These are phyloP conservation scores for Claviceps sorghi DNA, from an alignment of 2,329 filamentous ascomycete genomes.

Conservation along the genomic window DNA sequence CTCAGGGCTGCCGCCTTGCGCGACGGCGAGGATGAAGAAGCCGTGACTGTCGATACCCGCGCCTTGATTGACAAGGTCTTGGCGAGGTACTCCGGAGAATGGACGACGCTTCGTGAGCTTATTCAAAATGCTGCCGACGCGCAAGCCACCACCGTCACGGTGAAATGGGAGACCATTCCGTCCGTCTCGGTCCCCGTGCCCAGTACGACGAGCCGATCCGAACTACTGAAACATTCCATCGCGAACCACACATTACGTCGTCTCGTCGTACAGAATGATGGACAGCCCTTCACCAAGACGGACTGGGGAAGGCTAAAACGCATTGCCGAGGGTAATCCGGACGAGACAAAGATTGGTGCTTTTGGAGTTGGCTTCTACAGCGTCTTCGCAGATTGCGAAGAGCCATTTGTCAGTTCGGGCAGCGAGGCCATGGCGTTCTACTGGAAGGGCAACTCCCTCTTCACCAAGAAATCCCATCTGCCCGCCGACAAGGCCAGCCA, in stretches of 20 bases:
- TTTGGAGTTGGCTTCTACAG: constrained; percentile 98
- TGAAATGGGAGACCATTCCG: constrained; percentile 83
- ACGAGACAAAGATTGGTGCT: constrained; percentile 97
- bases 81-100: constrained; percentile 91
- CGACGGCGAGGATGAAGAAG: constrained; percentile 82
- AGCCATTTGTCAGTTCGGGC: constrained; percentile 90
- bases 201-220: constrained; percentile 47
- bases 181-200: constrained; percentile 64
- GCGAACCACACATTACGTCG: constrained; percentile 74
- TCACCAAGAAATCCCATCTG: constrained; percentile 72
- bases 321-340: constrained; percentile 97
- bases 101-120: constrained; percentile 77
- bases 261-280: constrained; percentile 86
- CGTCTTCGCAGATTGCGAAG: constrained; percentile 95
- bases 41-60: constrained; percentile 92
- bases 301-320: constrained; percentile 91
- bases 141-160: constrained; percentile 72
- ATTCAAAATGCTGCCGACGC: constrained; percentile 98
- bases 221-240: constrained; percentile 68
- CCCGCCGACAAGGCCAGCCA: constrained; percentile 49
- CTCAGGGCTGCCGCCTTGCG: constrained; percentile 77
- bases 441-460: constrained; percentile 97
- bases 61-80: constrained; percentile 96
- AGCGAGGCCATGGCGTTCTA: constrained; percentile 94
- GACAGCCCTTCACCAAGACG: constrained; percentile 70